A percentile compares a stretch with the other conserved stretches of the same genome.
Evolutionary conservation across 169 alveolate genomes (phyloP).

Genomic region (Cryptosporidium canis): DNA sequence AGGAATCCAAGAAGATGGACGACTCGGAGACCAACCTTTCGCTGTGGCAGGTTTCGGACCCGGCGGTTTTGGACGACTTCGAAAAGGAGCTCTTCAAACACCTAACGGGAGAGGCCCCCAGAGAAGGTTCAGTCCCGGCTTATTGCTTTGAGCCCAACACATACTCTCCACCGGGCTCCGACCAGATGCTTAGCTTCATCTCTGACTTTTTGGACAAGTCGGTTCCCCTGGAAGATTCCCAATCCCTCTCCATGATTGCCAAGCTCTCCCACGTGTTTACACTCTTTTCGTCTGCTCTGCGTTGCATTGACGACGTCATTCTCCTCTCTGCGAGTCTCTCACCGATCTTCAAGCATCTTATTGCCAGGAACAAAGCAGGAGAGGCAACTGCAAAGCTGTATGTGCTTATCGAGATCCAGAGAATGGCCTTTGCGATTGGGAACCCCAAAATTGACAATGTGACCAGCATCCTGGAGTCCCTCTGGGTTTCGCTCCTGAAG

Average conservation of each 20-base stretch:
- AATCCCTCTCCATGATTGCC: slow-evolving; percentile 8
- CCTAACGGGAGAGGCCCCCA: slow-evolving; percentile 16
- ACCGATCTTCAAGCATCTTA: slow-evolving; percentile 16
- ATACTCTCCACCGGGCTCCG: slow-evolving; percentile 13
- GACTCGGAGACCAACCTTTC: slow-evolving; percentile 12
- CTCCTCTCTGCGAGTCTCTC: slow-evolving; percentile 7
- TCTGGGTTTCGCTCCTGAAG: slow-evolving; percentile 37
- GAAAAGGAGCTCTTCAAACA: slow-evolving; percentile 7
- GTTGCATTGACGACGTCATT: slow-evolving; percentile 14
- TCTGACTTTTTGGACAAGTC: neutral
- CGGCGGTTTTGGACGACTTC: neutral
- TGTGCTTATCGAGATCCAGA: slow-evolving; percentile 49
- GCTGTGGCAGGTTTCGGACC: slow-evolving; percentile 4
- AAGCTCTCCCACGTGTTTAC: slow-evolving; percentile 36
- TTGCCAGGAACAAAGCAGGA: slow-evolving; percentile 11
- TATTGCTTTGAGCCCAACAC: neutral
- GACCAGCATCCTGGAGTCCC: slow-evolving; percentile 46
- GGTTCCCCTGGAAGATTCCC: neutral
- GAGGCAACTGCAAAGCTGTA: slow-evolving; percentile 34
- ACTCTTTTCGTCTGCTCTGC: neutral
- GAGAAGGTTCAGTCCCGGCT: slow-evolving; percentile 16
- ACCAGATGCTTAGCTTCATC: neutral
- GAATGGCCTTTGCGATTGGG: slow-evolving; percentile 50
- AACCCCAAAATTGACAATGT: slow-evolving; percentile 50
- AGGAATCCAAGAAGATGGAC: slow-evolving; percentile 33